These are phyloP conservation scores for Sambucus nigra DNA, from an alignment of 129 eudicot genomes.

Conservation along the genomic window DNA sequence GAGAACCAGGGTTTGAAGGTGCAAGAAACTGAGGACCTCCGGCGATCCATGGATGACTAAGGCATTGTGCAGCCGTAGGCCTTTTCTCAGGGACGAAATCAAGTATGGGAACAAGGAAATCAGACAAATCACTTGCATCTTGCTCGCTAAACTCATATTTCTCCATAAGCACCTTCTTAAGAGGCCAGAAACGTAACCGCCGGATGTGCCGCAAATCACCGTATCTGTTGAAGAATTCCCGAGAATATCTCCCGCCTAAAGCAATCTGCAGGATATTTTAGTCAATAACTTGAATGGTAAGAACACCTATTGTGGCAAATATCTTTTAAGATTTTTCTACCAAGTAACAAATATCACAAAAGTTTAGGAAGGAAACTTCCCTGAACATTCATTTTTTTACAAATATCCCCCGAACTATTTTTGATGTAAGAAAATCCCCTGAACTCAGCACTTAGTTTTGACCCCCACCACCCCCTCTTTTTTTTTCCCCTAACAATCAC, in stretches of 20 bases:
- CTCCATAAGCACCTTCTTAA: conserved; percentile 66
- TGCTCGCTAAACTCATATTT: conserved; percentile 76
- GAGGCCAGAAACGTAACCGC: conserved; percentile 81
- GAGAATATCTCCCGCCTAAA: conserved; percentile 77
- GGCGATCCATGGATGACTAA: conserved; percentile 70
- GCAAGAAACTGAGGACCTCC: conserved; percentile 12
- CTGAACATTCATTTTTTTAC: not conserved
- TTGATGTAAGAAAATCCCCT: not conserved
- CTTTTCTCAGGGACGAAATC: conserved; percentile 94
- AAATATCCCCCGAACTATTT: not conserved
- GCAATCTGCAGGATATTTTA: conserved; percentile 51
- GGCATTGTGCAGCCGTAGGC: conserved; percentile 82
- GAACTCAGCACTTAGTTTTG: too few species aligned
- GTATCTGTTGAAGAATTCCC: conserved; percentile 84
- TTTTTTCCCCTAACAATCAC: too few species aligned
- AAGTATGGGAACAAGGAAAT: conserved; percentile 76
- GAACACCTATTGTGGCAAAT: not conserved
- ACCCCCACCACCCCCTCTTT: too few species aligned
- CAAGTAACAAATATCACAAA: not conserved
- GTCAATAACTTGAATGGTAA: not conserved
- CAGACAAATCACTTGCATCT: conserved; percentile 79
- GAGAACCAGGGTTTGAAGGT: conserved; percentile 11
- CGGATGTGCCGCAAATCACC: conserved; percentile 90
- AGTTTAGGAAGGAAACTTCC: too few species aligned
- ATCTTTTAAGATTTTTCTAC: conserved; percentile 1